Conservation (phyloP, 352 stramenopile genomes). For the Pythium angustatum region DNA sequence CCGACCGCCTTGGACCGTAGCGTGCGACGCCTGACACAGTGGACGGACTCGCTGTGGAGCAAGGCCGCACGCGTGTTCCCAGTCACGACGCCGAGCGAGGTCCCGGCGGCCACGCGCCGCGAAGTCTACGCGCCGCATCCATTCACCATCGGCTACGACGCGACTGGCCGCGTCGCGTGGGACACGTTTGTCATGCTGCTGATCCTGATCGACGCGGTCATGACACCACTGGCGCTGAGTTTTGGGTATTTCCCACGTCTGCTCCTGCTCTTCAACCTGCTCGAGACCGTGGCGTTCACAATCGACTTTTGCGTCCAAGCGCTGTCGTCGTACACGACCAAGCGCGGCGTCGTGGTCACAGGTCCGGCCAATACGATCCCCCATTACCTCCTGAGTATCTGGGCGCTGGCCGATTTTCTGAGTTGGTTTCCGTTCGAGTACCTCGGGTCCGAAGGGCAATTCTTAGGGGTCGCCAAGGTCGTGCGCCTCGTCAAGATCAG, state of each 20-base stretch:
- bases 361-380: slow-evolving; percentile 38
- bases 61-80: slow-evolving; percentile 13
- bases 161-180: slow-evolving; percentile 40
- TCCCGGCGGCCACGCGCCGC: slow-evolving; percentile 38
- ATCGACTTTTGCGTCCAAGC: slow-evolving; percentile 58
- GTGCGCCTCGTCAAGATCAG: slow-evolving; percentile 68
- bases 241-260: slow-evolving; percentile 40
- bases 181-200: slow-evolving; percentile 55
- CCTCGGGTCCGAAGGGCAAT: slow-evolving; percentile 39
- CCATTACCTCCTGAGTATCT: slow-evolving; percentile 57
- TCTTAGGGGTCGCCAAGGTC: slow-evolving; percentile 64
- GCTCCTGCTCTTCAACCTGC: slow-evolving; percentile 34
- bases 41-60: slow-evolving; percentile 5
- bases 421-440: slow-evolving; percentile 71
- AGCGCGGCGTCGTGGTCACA: slow-evolving; percentile 52
- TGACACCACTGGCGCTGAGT: slow-evolving; percentile 54
- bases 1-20: slow-evolving; percentile 27
- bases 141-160: slow-evolving; percentile 58
- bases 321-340: slow-evolving; percentile 55
- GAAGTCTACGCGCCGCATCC: slow-evolving; percentile 33
- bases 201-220: slow-evolving; percentile 54
- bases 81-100: slow-evolving; percentile 34
- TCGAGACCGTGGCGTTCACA: slow-evolving; percentile 50
- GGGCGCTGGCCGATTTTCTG: slow-evolving; percentile 64
- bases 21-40: slow-evolving; percentile 12